Conservation (phyloP, 1,284 basidiomycete species). For the Hortiboletus rubellus region DNA sequence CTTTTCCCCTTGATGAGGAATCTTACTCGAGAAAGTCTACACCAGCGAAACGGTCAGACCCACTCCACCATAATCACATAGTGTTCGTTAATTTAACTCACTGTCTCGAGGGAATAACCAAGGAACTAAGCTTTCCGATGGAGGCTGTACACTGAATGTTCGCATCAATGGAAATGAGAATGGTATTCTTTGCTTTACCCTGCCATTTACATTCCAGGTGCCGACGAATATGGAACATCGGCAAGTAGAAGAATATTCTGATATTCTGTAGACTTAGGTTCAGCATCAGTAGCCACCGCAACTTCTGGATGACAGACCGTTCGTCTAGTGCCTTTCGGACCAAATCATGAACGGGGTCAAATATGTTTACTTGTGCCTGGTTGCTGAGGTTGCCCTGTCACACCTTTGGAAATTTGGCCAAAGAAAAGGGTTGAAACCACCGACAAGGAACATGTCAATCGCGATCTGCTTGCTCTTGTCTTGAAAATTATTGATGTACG, state of each 20-base stretch:
- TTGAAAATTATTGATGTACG: slow-evolving; percentile 98
- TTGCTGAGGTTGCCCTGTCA: slow-evolving; percentile 85
- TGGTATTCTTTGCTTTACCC: slow-evolving; percentile 46
- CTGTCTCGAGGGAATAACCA: slow-evolving; percentile 88
- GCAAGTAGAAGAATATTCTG: slow-evolving; percentile 84
- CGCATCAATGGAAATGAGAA: slow-evolving; percentile 11
- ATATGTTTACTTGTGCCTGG: slow-evolving; percentile 87
- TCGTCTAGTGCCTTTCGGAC: slow-evolving; percentile 70
- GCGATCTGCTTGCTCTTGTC: slow-evolving; percentile 94
- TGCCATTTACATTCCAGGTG: slow-evolving; percentile 96
- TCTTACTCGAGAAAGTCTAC: slow-evolving; percentile 62
- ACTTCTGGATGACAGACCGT: slow-evolving; percentile 43
- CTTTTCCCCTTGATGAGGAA: not conserved
- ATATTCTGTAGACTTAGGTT: slow-evolving; percentile 46
- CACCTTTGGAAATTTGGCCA: not conserved
- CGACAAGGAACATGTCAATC: slow-evolving; percentile 92
- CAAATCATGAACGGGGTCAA: slow-evolving; percentile 91
- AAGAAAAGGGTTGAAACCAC: slow-evolving; percentile 19
- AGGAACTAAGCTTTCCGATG: slow-evolving; percentile 80
- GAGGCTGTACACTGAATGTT: slow-evolving; percentile 46
- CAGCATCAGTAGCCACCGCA: not conserved
- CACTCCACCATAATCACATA: not conserved
- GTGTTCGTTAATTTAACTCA: slow-evolving; percentile 39
- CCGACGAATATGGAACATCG: slow-evolving; percentile 80
- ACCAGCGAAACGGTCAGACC: slow-evolving; percentile 12